Evolutionary conservation across 2,329 filamentous ascomycete genomes (phyloP), one percentile per base, ranked within the genome.

Genomic region (Teratosphaeria viscida): DNA sequence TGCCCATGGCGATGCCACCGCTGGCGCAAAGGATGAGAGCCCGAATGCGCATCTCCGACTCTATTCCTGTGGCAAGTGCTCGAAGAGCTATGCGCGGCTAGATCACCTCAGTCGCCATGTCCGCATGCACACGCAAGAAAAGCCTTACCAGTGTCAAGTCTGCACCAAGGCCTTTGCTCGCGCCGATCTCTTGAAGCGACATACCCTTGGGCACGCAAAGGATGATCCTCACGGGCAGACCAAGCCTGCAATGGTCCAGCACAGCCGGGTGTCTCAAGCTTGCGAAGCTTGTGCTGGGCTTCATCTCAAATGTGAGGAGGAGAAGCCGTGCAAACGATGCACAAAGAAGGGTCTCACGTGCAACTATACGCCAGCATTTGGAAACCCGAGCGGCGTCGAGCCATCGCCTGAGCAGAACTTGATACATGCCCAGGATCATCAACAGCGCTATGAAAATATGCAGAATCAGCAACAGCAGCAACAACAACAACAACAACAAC

Each of bases 51-150:
- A 61, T 37, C 16, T 19, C 2, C 62, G 70, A 49, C 66, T 74
- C 19, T 81, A 79, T 65, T 77, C 79, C 65, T 82, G 80, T 64
- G 78, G 78, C 61, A 78, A 78, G 57, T 82, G 80, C 67, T 75
- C 76, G 61, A 79, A 78, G 56, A 77, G 74, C 57, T 82, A 82
- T 68, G 78, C 77, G 11, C 74, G 80, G 32, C 75, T 79, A 4
- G 80, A 82, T 66, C 79, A 82, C 68, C 72, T 82, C 27, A 77
- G 76, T 57, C 76, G 80, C 54, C 80, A 82, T 71, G 78, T 81
- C 52, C 76, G 80, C 63, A 78, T 79, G 62, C 79, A 72, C 62
- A 71, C 67, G 23, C 72, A 76, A 61, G 74, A 77, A 60, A 77
- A 77, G 63, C 77, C 77, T 5, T 79, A 77, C 57, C 66, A 74